Evolutionary conservation across 768 basidiomycete species (phyloP), one percentile per base, ranked within the genome.

Genomic region (Leccinum longicurvipes): DNA sequence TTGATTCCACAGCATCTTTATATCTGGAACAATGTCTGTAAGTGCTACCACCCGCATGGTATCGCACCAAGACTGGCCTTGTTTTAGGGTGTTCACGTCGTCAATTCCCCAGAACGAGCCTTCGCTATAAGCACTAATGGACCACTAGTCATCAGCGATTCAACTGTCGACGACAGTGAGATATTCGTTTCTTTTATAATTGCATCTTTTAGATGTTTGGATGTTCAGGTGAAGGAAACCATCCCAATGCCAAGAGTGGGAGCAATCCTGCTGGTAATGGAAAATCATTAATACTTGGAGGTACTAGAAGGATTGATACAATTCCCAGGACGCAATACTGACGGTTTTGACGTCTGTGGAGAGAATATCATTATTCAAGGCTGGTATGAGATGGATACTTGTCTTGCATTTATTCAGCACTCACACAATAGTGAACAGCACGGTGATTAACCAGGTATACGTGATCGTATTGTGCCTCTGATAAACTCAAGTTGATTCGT

Each of bases 161-260:
- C 82, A 24, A 76, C 64, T 17, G 76, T 87, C 53, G 83, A 87
- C 57, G 74, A 87, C 57, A 82, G 85, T 86, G 47, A 59, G 79
- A 63, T 6, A 27, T 4, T 14, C n/a, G 15, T 48, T 23, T 47
- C 6, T 10, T 6, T 24, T 8, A 19, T 11, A 19, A 25, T 23
- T 19, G 3, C n/a, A 5, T 15, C 21, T 46, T 47, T 45, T 55
- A 24, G 6, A 41, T 25, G 9, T 24, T 50, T 27, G n/a, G 25
- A 28, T 41, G 11, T 51, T 9, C 56, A 85, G 85, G 82, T 31
- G 73, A 73, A 47, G 84, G 84, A 21, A 77, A 81, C 57, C 59
- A 62, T 10, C 74, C 83, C 0, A 86, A 85, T 61, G 67, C 77
- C 0, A 71, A 78, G 17, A 84, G 83, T 61, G 67, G 69, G 6